Evolutionary conservation across 1,139 yeast species (phyloP).

Genomic region (Suhomyces wounanorum): DNA sequence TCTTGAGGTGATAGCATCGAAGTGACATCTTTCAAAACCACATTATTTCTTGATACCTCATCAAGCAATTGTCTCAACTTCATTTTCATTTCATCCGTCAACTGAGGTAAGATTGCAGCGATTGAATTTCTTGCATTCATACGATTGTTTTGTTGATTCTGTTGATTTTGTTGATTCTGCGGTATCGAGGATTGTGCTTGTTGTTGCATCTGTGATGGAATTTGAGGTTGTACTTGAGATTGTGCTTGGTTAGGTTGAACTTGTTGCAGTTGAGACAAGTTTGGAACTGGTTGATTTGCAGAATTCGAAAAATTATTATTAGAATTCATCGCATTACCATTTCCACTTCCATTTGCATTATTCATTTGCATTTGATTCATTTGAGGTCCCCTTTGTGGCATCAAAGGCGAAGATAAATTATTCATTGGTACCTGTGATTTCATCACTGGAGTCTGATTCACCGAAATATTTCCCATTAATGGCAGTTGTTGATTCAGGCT

Average conservation of each 20-base stretch:
- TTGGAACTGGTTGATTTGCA: neutral
- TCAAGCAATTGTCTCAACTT: conserved; percentile 64
- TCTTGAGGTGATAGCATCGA: conserved; percentile 61
- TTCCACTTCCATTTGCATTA: conserved; percentile 7
- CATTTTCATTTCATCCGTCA: conserved; percentile 47
- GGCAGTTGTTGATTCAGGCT: conserved; percentile 24
- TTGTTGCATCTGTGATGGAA: neutral
- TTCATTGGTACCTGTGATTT: conserved; percentile 23
- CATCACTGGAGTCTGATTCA: conserved; percentile 22
- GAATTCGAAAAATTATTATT: conserved; percentile 6
- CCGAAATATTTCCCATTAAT: conserved; percentile 21
- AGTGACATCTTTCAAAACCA: conserved; percentile 67
- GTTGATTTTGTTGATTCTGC: neutral
- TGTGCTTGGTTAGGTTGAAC: neutral
- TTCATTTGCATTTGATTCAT: conserved; percentile 15
- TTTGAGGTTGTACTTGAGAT: neutral
- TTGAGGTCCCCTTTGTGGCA: conserved; percentile 23
- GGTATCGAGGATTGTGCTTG: neutral
- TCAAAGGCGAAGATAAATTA: conserved; percentile 24
- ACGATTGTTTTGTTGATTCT: conserved; percentile 3
- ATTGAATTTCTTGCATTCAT: conserved; percentile 13
- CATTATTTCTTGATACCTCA: conserved; percentile 68
- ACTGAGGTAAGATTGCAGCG: conserved; percentile 35
- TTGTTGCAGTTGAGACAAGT: neutral
- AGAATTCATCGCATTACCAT: conserved; percentile 8